A percentile compares a stretch with the other conserved stretches of the same genome.
These are phyloP conservation scores for Selaginella moellendorffii DNA, from an alignment of 75 land plant species.

Conservation along the genomic window DNA sequence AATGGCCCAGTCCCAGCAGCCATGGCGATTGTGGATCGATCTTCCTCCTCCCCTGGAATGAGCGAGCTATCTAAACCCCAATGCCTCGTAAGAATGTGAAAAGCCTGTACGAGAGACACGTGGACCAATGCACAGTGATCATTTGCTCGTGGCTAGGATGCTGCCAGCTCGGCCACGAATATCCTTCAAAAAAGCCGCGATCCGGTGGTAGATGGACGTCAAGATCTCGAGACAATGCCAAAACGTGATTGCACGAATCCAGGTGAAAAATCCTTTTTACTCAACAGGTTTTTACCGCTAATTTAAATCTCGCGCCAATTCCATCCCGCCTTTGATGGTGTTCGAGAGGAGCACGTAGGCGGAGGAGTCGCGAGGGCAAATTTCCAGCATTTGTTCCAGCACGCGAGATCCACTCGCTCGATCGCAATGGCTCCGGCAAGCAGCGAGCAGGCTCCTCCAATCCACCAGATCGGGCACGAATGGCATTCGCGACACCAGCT, in stretches of 20 bases:
- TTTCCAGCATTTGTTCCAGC: not conserved
- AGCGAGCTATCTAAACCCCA: no score
- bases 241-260: not conserved
- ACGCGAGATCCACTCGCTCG: not conserved
- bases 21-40: no score
- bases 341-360: not conserved
- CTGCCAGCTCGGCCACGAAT: no score
- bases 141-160: no score
- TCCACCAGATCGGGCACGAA: not conserved
- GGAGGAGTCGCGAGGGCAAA: not conserved
- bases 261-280: not conserved
- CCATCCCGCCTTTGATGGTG: not conserved
- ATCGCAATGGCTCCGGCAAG: not conserved
- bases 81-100: no score
- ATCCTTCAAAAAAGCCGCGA: no score
- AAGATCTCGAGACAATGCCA: no score
- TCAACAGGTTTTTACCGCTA: not conserved
- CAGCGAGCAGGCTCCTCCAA: not conserved
- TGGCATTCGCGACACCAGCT: not conserved
- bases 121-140: no score
- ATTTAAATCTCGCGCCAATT: not conserved
- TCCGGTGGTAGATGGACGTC: no score
- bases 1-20: conserved; percentile 13
- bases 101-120: no score
- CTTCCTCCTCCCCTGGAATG: no score